Conservation (phyloP, 2,329 filamentous ascomycete genomes). For the Trichoderma guizhouense region DNA sequence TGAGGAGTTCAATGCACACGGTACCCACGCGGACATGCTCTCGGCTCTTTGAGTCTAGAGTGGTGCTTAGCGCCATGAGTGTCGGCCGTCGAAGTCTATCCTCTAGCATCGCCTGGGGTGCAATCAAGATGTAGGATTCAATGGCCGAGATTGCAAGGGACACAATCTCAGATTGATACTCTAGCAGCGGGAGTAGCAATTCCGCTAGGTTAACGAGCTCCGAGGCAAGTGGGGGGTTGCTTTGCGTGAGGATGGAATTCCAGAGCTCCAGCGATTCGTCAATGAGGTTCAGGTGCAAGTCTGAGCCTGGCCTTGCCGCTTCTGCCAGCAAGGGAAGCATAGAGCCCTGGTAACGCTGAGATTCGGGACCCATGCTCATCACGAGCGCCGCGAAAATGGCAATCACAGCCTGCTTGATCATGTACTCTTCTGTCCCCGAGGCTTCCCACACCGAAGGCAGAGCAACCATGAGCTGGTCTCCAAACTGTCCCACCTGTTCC, state of each 20-base stretch:
- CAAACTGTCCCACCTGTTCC: constrained; percentile 62
- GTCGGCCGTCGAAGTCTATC: constrained; percentile 52
- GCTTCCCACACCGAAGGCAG: constrained; percentile 82
- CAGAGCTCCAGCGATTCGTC: constrained; percentile 92
- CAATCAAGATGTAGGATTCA: constrained; percentile 68
- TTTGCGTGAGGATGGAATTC: constrained; percentile 69
- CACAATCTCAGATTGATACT: constrained; percentile 62
- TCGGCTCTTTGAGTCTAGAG: constrained; percentile 51
- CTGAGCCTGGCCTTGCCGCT: constrained; percentile 72
- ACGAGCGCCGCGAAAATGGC: constrained; percentile 81
- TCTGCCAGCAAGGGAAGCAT: constrained; percentile 80
- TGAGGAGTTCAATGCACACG: constrained; percentile 61
- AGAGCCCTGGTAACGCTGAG: constrained; percentile 71
- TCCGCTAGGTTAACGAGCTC: constrained; percentile 62
- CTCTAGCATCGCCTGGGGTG: constrained; percentile 62
- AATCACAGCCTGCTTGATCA: constrained; percentile 92
- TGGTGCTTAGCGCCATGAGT: constrained; percentile 47
- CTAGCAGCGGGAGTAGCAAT: constrained; percentile 62
- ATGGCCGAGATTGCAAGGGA: constrained; percentile 60
- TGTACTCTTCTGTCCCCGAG: constrained; percentile 74
- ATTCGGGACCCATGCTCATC: constrained; percentile 76
- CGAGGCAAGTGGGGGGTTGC: constrained; percentile 56
- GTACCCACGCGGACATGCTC: constrained; percentile 58
- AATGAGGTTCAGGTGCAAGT: constrained; percentile 75
- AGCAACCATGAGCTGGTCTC: constrained; percentile 76